phyloP scores from a whole-genome alignment of 805 yeast genomes.

The Grigorovia transvaalensis region DNA sequence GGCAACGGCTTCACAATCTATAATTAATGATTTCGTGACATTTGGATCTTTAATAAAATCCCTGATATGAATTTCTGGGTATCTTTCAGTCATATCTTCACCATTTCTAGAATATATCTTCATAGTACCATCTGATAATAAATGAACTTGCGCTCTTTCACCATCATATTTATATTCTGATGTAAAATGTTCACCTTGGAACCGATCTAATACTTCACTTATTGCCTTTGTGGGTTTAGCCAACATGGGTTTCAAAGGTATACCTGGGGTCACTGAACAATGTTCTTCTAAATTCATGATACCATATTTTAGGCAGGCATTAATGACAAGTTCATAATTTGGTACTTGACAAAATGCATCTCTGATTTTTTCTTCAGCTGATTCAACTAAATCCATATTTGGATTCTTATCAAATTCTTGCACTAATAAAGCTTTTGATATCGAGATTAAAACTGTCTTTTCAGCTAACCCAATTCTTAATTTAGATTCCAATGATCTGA shows the following conservation, averaged over 20 bases:
- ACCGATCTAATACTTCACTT: conserved; percentile 82
- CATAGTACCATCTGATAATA: conserved; percentile 53
- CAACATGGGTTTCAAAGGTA: conserved; percentile 94
- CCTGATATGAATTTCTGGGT: conserved; percentile 78
- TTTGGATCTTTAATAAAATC: conserved; percentile 38
- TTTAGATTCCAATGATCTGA: conserved; percentile 87
- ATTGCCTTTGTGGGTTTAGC: conserved; percentile 95
- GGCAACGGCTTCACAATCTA: conserved; percentile 97
- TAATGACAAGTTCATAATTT: conserved; percentile 72
- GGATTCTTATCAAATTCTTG: conserved; percentile 39
- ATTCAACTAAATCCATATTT: conserved; percentile 37
- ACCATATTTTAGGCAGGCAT: conserved; percentile 57
- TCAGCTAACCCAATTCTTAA: conserved; percentile 90
- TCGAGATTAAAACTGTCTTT: conserved; percentile 73
- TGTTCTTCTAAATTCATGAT: conserved; percentile 52
- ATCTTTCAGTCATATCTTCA: conserved; percentile 92
- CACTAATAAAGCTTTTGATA: conserved; percentile 71
- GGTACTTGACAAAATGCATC: conserved; percentile 88
- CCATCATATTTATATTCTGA: conserved; percentile 98
- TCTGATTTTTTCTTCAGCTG: conserved; percentile 69
- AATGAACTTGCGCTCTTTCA: conserved; percentile 91
- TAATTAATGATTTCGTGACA: conserved; percentile 47
- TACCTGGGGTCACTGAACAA: conserved; percentile 77
- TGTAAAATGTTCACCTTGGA: conserved; percentile 75
- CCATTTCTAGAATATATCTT: conserved; percentile 86